phyloP scores from a whole-genome alignment of 2,329 filamentous ascomycete genomes.

The Tympanopsis confertula region DNA sequence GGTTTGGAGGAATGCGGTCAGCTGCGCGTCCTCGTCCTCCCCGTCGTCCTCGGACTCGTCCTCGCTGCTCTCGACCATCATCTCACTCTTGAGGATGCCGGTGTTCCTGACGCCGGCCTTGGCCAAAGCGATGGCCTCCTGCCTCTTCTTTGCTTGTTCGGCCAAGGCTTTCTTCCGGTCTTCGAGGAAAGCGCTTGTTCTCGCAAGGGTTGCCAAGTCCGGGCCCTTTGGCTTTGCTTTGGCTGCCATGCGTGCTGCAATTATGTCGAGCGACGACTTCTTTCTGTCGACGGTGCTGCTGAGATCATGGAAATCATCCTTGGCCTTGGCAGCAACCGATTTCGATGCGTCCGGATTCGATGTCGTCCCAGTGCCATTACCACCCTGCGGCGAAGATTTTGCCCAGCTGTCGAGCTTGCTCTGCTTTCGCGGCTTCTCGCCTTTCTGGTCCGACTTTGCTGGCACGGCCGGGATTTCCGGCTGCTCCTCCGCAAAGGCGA shows the following conservation, averaged over 20 bases:
- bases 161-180: neutral
- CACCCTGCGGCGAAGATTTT: slow-evolving; percentile 29
- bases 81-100: slow-evolving; percentile 55
- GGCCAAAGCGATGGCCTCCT: neutral
- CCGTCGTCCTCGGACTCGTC: slow-evolving; percentile 34
- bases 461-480: slow-evolving; percentile 7
- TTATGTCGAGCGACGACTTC: neutral
- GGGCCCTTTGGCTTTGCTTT: neutral
- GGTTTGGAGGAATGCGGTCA: slow-evolving; percentile 34
- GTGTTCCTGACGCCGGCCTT: slow-evolving; percentile 59
- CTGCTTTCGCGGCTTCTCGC: slow-evolving; percentile 36
- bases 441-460: slow-evolving; percentile 18
- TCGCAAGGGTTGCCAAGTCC: neutral
- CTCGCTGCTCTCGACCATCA: slow-evolving; percentile 86
- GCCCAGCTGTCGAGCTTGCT: slow-evolving; percentile 51
- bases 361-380: slow-evolving; percentile 11
- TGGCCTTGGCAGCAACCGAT: neutral
- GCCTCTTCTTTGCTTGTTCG: neutral
- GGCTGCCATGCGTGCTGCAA: neutral
- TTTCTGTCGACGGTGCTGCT: neutral
- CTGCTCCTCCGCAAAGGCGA: no score
- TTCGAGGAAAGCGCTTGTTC: neutral
- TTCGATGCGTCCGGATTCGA: slow-evolving; percentile 11
- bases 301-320: no score
- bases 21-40: no score